Evolutionary conservation across 1,284 basidiomycete species (phyloP).

Genomic region (Ganoderma meredithae): DNA sequence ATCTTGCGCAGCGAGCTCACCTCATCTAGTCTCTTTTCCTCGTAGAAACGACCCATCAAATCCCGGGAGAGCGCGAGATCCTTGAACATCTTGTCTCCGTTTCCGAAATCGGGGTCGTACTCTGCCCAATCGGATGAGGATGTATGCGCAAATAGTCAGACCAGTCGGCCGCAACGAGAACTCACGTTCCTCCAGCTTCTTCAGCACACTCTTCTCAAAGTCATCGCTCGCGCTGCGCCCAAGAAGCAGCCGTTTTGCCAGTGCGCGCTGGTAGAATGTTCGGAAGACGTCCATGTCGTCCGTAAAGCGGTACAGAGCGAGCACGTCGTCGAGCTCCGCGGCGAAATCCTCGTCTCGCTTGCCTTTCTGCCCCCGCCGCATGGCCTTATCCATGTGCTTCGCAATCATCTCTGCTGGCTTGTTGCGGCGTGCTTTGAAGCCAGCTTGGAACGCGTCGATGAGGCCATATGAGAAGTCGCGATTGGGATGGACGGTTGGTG

Average conservation of each 20-base stretch:
- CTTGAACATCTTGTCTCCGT: conserved; percentile 92
- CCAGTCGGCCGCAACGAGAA: conserved; percentile 23
- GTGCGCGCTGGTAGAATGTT: conserved; percentile 90
- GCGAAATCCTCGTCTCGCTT: conserved; percentile 78
- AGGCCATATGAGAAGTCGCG: conserved; percentile 66
- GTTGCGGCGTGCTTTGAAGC: conserved; percentile 83
- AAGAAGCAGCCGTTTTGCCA: conserved; percentile 90
- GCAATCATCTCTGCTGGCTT: conserved; percentile 97
- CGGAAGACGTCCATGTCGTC: conserved; percentile 94
- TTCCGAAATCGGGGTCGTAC: conserved; percentile 89
- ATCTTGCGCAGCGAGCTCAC: conserved; percentile 46
- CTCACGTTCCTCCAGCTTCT: conserved; percentile 87
- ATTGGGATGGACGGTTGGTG: conserved; percentile 47
- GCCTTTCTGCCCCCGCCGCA: conserved; percentile 86
- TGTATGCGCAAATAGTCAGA: neutral
- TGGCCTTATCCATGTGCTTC: conserved; percentile 86
- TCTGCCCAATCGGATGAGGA: conserved; percentile 49
- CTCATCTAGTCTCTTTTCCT: conserved; percentile 32
- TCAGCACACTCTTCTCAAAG: conserved; percentile 89
- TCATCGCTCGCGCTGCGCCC: conserved; percentile 91
- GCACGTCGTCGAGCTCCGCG: conserved; percentile 74
- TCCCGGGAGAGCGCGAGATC: conserved; percentile 82
- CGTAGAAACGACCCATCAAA: conserved; percentile 65
- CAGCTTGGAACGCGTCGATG: conserved; percentile 81
- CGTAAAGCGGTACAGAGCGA: conserved; percentile 88